Evolutionary conservation across 2,329 filamentous ascomycete species (phyloP).

Genomic region (Penicillium sp.): DNA sequence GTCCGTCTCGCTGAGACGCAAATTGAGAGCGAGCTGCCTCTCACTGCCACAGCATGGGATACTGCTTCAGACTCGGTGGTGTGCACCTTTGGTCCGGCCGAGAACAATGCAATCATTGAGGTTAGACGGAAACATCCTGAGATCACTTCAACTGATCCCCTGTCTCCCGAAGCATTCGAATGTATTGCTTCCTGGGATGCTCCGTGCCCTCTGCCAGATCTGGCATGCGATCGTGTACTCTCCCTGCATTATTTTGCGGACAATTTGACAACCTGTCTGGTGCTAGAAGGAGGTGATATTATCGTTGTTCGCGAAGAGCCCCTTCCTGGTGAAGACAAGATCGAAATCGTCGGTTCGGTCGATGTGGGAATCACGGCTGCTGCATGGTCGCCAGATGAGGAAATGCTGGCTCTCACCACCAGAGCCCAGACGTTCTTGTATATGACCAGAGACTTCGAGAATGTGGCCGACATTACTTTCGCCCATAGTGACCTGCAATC

Average conservation of each 20-base stretch:
- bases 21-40: constrained; percentile 58
- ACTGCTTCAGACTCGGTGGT: constrained; percentile 72
- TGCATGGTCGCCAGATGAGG: constrained; percentile 92
- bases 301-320: constrained; percentile 76
- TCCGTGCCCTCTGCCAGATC: constrained; percentile 72
- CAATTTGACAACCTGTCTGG: constrained; percentile 71
- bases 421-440: constrained; percentile 76
- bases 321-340: constrained; percentile 67
- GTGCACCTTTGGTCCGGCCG: constrained; percentile 79
- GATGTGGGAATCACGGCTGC: constrained; percentile 88
- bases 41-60: constrained; percentile 86
- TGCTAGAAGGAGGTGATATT: constrained; percentile 89
- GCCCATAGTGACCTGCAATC: constrained; percentile 73
- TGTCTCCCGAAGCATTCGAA: constrained; percentile 43
- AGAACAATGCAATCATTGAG: constrained; percentile 69
- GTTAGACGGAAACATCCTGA: constrained; percentile 56
- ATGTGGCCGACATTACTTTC: constrained; percentile 72
- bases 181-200: constrained; percentile 85
- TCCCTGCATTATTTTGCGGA: constrained; percentile 84
- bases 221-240: constrained; percentile 72
- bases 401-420: constrained; percentile 81
- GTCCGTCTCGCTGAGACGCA: constrained; percentile 68
- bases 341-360: constrained; percentile 94
- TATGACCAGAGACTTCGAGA: constrained; percentile 91
- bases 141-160: constrained; percentile 41